phyloP scores from a whole-genome alignment of 2,329 filamentous ascomycete genomes.

The Cordyceps pruinosa region DNA sequence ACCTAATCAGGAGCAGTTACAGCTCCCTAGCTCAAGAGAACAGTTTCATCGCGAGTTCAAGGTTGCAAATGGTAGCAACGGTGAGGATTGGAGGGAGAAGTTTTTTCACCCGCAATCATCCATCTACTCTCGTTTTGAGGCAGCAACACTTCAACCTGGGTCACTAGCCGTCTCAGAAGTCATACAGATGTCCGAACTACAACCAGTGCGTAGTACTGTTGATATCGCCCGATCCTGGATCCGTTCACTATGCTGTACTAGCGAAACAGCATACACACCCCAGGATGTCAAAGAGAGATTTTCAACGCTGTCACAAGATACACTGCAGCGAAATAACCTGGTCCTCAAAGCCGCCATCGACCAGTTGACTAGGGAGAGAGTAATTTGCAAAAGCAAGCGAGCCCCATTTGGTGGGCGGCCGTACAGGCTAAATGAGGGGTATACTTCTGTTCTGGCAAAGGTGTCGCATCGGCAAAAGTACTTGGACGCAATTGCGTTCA shows the following conservation, averaged over 20 bases:
- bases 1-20: conserved; percentile 36
- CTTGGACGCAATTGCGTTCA: conserved; percentile 52
- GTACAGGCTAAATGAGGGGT: conserved; percentile 56
- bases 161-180: conserved; percentile 22
- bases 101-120: conserved; percentile 49
- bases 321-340: conserved; percentile 32
- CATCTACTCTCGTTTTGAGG: conserved; percentile 51
- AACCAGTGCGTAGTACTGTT: conserved; percentile 22
- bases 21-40: conserved; percentile 41
- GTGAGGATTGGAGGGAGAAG: conserved; percentile 47
- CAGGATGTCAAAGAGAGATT: conserved; percentile 45
- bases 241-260: conserved; percentile 50
- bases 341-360: conserved; percentile 43
- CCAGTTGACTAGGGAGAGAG: conserved; percentile 40
- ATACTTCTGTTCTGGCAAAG: conserved; percentile 50
- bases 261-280: conserved; percentile 40
- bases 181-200: not conserved
- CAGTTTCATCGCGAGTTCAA: conserved; percentile 38
- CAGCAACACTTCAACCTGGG: conserved; percentile 43
- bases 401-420: conserved; percentile 52
- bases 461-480: conserved; percentile 48
- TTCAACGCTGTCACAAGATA: conserved; percentile 37
- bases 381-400: conserved; percentile 55
- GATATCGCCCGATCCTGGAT: conserved; percentile 52
- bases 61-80: conserved; percentile 29